A percentile compares a stretch with the other conserved stretches of the same genome.
Evolutionary conservation across 495 filamentous ascomycete species (phyloP).

Genomic region (Penicillium steckii): DNA sequence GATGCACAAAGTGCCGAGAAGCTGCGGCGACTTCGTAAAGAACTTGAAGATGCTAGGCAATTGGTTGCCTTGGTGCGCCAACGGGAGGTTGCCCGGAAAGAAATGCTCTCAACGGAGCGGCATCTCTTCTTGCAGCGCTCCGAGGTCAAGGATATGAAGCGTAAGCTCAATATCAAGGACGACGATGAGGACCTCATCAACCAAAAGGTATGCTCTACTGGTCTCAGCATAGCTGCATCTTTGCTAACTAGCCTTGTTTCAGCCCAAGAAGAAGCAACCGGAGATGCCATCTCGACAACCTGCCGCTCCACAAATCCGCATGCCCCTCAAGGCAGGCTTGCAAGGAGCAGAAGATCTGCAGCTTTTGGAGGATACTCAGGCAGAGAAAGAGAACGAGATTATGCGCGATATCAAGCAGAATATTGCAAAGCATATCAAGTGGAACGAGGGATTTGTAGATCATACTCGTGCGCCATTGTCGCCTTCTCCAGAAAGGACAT

Average conservation of each 20-base stretch:
- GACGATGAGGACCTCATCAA: constrained; percentile 95
- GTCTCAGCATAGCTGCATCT: constrained; percentile 1
- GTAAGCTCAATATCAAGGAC: constrained; percentile 82
- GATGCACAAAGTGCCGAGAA: constrained; percentile 95
- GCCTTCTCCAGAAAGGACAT: constrained; percentile 57
- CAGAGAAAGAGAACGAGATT: constrained; percentile 80
- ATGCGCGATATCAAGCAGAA: constrained; percentile 75
- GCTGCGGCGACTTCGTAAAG: constrained; percentile 84
- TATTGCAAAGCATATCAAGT: constrained; percentile 76
- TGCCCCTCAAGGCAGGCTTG: constrained; percentile 66
- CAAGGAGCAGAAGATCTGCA: constrained; percentile 71
- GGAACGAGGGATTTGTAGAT: constrained; percentile 84
- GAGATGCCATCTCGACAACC: constrained; percentile 57
- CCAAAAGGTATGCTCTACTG: constrained; percentile 65
- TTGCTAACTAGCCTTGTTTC: constrained; percentile 42
- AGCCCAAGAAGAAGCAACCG: constrained; percentile 66
- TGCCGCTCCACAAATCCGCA: constrained; percentile 58
- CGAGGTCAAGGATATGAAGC: constrained; percentile 80
- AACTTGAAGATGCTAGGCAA: constrained; percentile 85
- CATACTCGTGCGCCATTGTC: constrained; percentile 78
- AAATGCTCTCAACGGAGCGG: constrained; percentile 70
- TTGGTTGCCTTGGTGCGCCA: constrained; percentile 72
- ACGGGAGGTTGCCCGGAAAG: constrained; percentile 74
- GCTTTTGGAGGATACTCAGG: constrained; percentile 68
- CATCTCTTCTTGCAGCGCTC: constrained; percentile 77